These are phyloP conservation scores for Haematococcus lacustris DNA, from an alignment of 139 green algal species.

Conservation along the genomic window DNA sequence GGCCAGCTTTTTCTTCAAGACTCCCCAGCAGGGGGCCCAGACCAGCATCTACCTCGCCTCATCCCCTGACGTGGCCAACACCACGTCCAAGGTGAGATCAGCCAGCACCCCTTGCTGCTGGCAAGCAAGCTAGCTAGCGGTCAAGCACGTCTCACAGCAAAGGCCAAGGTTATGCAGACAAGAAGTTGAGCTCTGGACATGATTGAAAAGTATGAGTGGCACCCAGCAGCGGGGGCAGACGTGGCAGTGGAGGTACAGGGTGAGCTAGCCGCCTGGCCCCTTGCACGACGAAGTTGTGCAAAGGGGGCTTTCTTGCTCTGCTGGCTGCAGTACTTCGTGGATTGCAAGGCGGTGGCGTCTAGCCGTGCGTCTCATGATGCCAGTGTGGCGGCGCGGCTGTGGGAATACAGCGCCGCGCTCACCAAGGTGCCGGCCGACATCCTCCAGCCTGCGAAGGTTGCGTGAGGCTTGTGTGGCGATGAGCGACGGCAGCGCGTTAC, in stretches of 20 bases:
- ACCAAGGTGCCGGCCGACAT: too few species aligned
- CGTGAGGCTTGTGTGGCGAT: too few species aligned
- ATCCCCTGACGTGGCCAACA: constrained; percentile 48
- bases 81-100: constrained; percentile 70
- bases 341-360: constrained; percentile 26
- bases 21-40: constrained; percentile 50
- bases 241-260: too few species aligned
- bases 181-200: neutral
- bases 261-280: too few species aligned
- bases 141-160: neutral
- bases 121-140: too few species aligned
- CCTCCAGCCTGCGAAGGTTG: too few species aligned
- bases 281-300: neutral
- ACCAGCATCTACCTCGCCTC: constrained; percentile 73
- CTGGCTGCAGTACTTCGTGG: constrained; percentile 46
- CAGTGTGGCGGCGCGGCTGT: constrained; percentile 38
- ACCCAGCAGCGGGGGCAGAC: neutral
- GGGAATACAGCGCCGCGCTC: constrained; percentile 57
- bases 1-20: constrained; percentile 18
- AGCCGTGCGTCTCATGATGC: constrained; percentile 27
- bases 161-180: neutral
- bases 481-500: too few species aligned
- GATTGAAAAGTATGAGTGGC: too few species aligned
- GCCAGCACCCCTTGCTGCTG: neutral
- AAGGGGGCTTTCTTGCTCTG: neutral